Evolutionary conservation across 2,329 filamentous ascomycete species (phyloP), one percentile per base, ranked within the genome.

Genomic region (Botryotinia calthae): DNA sequence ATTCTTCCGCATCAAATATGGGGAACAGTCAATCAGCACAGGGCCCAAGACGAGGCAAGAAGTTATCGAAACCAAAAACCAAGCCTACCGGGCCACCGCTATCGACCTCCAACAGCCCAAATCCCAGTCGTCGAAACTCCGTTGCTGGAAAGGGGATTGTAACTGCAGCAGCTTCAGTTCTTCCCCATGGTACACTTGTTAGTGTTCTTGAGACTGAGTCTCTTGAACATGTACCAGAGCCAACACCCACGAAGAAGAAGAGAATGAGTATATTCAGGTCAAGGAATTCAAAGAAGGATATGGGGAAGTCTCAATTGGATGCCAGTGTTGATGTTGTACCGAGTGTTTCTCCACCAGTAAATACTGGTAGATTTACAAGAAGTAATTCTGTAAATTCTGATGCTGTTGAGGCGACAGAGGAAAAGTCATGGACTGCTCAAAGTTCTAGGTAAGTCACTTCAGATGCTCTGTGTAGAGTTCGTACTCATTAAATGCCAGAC

Each of bases 11-110:
- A 70, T 7, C 65, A 59, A 76, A 44, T 56, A 80, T 79, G 79
- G 79, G 78, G 16, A 79, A 80, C 72, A 75, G 76, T 61, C 79
- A 79, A 70, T 79, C 78, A 18, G 70, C 65, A 31, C 73, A 76
- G 51, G 70, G 66, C 48, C 73, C 77, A 62, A 74, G 75, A 46
- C 73, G 74, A 72, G 62, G 73, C 10, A 72, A 70, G 70, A 80
- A 75, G 69, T 67, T 81, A n/a, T 80, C 79, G 25, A 81, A 81
- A 70, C 79, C 79, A 1, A 78, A 74, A 64, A 80, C 79, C 31
- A 80, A 78, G 42, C 77, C 76, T 10, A 75, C 64, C 9, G 73
- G 74, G 5, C 75, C 74, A 62, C 72, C 78, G 3, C 34, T 37
- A 51, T 61, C 78, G 22, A 76, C 73, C 44, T 48, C 72, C 20